A percentile compares a stretch with the other conserved stretches of the same genome.
phyloP scores from a whole-genome alignment of 106 monocot genomes.

The Triglochin maritima region DNA sequence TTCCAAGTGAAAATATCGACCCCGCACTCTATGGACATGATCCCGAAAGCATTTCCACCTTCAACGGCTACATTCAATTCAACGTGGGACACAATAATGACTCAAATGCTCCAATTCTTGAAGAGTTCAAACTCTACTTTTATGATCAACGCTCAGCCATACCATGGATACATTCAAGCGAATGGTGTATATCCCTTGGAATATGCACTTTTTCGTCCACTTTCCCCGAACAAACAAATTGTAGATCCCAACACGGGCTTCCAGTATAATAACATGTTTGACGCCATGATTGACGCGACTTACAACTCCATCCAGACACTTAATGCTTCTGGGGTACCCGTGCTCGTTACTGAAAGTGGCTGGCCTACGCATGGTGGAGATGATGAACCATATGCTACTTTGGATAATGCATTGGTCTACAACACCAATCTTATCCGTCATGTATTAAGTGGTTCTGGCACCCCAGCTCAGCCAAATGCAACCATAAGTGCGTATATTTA shows the following conservation, averaged over 20 bases:
- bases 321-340: slow-evolving; percentile 62
- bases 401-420: slow-evolving; percentile 74
- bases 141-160: slow-evolving; percentile 84
- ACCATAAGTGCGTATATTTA: slow-evolving; percentile 51
- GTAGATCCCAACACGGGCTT: slow-evolving; percentile 77
- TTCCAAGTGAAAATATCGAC: slow-evolving; percentile 71
- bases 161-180: slow-evolving; percentile 48
- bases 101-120: slow-evolving; percentile 63
- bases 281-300: slow-evolving; percentile 80
- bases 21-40: slow-evolving; percentile 68
- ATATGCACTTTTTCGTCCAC: slow-evolving; percentile 61
- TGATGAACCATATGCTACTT: slow-evolving; percentile 53
- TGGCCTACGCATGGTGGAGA: slow-evolving; percentile 73
- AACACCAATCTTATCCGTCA: slow-evolving; percentile 65
- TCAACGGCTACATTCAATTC: slow-evolving; percentile 77
- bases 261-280: slow-evolving; percentile 82
- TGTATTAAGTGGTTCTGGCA: slow-evolving; percentile 52
- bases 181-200: slow-evolving; percentile 69
- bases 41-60: slow-evolving; percentile 70
- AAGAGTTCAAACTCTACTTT: slow-evolving; percentile 59
- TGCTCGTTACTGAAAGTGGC: slow-evolving; percentile 72
- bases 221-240: slow-evolving; percentile 49
- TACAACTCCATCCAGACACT: slow-evolving; percentile 67
- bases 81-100: slow-evolving; percentile 53
- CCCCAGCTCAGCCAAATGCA: slow-evolving; percentile 39